phyloP scores from a whole-genome alignment of 495 filamentous ascomycete genomes.

The Penicillium pulvis region DNA sequence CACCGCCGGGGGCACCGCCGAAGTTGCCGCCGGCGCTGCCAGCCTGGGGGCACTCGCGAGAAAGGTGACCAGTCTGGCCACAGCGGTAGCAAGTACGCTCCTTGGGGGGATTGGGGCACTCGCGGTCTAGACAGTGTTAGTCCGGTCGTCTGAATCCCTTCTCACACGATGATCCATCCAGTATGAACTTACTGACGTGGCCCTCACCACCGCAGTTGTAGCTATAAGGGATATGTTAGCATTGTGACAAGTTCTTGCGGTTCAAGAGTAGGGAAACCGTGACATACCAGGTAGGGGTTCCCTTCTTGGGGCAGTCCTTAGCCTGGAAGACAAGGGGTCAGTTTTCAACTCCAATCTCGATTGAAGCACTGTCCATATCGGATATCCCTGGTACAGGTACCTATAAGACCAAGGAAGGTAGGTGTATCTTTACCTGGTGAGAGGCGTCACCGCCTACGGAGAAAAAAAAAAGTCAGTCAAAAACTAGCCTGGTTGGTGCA shows the following conservation, averaged over 20 bases:
- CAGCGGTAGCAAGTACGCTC: constrained; percentile 98
- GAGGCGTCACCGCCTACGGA: constrained; percentile 69
- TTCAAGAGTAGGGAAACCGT: background rate
- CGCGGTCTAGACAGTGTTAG: constrained; percentile 63
- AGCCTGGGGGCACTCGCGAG: constrained; percentile 80
- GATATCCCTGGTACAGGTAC: background rate
- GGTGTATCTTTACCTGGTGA: constrained; percentile 60
- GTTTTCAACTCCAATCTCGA: background rate
- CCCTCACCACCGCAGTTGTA: constrained; percentile 87
- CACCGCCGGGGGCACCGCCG: constrained; percentile 44
- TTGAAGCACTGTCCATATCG: background rate
- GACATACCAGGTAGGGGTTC: constrained; percentile 82
- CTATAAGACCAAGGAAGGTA: constrained; percentile 2
- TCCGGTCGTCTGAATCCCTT: background rate
- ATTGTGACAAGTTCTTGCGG: background rate
- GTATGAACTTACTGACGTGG: constrained; percentile 73
- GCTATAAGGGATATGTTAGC: constrained; percentile 38
- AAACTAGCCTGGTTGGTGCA: constrained; percentile 8
- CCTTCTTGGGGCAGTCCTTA: constrained; percentile 93
- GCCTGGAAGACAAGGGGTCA: constrained; percentile 52
- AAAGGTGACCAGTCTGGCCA: constrained; percentile 84
- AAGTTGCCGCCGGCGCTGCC: constrained; percentile 49
- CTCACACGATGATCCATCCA: background rate
- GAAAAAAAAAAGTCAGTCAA: constrained; percentile 31
- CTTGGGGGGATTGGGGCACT: constrained; percentile 86